Conservation (phyloP, 345 rosid species). For the Litchi chinensis region DNA sequence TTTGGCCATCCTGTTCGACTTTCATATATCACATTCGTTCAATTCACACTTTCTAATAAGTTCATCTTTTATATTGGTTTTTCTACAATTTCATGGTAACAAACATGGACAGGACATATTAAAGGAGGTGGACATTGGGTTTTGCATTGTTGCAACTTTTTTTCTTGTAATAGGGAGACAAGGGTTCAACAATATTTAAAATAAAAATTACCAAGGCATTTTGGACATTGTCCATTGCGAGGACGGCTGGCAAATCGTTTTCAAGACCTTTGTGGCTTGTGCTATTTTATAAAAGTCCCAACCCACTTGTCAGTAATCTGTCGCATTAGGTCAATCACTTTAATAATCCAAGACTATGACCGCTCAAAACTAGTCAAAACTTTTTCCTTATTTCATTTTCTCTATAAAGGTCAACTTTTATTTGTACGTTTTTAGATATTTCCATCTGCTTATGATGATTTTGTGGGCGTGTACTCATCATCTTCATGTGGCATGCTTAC, state of each 20-base stretch:
- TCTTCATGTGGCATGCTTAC: background rate
- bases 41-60: no score
- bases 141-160: no score
- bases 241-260: constrained; percentile 42
- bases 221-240: constrained; percentile 29
- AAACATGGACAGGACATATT: no score
- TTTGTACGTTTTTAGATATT: background rate
- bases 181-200: background rate
- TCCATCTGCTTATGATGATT: constrained; percentile 3
- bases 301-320: background rate
- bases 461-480: background rate
- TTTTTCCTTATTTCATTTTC: constrained; percentile 6
- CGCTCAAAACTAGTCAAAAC: constrained; percentile 17
- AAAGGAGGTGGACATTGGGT: no score
- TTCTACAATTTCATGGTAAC: no score
- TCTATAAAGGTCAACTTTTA: constrained; percentile 1
- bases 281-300: background rate
- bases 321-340: constrained; percentile 21
- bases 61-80: no score
- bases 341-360: constrained; percentile 17
- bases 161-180: no score
- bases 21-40: no score
- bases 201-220: background rate
- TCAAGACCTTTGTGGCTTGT: constrained; percentile 28
- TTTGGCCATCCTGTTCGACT: no score